Conservation (phyloP, 345 rosid genomes). For the Hibiscus tridactylites region DNA sequence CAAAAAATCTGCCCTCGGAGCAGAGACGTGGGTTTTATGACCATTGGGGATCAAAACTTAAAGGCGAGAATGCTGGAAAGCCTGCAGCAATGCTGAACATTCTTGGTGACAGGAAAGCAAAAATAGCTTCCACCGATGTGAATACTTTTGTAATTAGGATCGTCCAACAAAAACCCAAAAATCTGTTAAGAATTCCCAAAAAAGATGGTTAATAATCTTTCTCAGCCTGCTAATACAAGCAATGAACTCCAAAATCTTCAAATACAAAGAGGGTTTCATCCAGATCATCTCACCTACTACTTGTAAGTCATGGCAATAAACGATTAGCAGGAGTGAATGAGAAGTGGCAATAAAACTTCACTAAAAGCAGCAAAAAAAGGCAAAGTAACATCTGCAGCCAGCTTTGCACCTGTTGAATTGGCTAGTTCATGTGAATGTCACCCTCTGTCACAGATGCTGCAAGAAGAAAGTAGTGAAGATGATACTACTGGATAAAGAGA, state of each 20-base stretch:
- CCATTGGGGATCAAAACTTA: too few species aligned
- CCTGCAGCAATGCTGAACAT: constrained; percentile 29
- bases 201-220: constrained; percentile 5
- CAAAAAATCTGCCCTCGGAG: too few species aligned
- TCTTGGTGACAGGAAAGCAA: constrained; percentile 41
- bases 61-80: too few species aligned
- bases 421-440: constrained; percentile 52
- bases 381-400: constrained; percentile 25
- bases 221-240: constrained; percentile 5
- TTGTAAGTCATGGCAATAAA: constrained; percentile 44
- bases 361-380: constrained; percentile 28
- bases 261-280: constrained; percentile 30
- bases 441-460: constrained; percentile 64
- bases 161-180: constrained; percentile 26
- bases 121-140: constrained; percentile 27
- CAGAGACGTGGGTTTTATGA: too few species aligned
- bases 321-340: constrained; percentile 24
- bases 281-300: constrained; percentile 29
- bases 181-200: constrained; percentile 24
- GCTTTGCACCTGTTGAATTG: constrained; percentile 19
- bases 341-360: constrained; percentile 25
- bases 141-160: constrained; percentile 26
- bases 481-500: constrained; percentile 53
- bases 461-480: constrained; percentile 54
- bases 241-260: constrained; percentile 28